These are phyloP conservation scores for Penstemon barbatus DNA, from an alignment of 257 asterid genomes.

Conservation along the genomic window DNA sequence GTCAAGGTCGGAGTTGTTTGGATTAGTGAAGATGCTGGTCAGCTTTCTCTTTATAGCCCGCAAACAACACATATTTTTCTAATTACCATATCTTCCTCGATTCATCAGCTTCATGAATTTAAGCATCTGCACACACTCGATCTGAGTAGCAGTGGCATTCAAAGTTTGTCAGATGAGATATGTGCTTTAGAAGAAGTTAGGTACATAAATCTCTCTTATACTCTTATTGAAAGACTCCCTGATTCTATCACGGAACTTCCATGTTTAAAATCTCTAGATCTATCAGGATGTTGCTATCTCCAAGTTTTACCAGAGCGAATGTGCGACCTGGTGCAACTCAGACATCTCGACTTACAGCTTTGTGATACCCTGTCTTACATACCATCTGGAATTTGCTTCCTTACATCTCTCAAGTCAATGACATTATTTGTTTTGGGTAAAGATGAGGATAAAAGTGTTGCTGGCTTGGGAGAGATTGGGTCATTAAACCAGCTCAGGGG, in stretches of 20 bases:
- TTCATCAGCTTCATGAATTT: slow-evolving; percentile 2
- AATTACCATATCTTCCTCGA: background rate
- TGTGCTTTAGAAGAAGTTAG: slow-evolving; percentile 10
- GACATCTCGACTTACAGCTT: slow-evolving; percentile 10
- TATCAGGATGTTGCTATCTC: slow-evolving; percentile 23
- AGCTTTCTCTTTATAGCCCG: slow-evolving; percentile 13
- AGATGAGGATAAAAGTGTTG: background rate
- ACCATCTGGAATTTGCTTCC: slow-evolving; percentile 23
- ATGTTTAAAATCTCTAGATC: slow-evolving; percentile 10
- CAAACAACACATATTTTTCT: background rate
- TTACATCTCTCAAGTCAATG: slow-evolving; percentile 17
- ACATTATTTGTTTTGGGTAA: slow-evolving; percentile 27
- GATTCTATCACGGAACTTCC: slow-evolving; percentile 10
- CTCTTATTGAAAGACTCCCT: slow-evolving; percentile 19
- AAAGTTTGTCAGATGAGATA: slow-evolving; percentile 13
- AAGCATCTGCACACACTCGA: slow-evolving; percentile 19
- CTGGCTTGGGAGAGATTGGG: slow-evolving; percentile 21
- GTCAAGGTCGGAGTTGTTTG: slow-evolving; percentile 11
- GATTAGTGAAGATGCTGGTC: slow-evolving; percentile 10
- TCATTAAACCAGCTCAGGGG: slow-evolving; percentile 18
- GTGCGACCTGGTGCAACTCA: background rate
- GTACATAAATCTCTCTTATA: slow-evolving; percentile 27
- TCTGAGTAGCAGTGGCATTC: slow-evolving; percentile 29
- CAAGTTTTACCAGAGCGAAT: slow-evolving; percentile 16
- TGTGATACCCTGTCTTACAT: slow-evolving; percentile 13